phyloP scores from a whole-genome alignment of 306 rosid genomes.

The Castanea sativa region DNA sequence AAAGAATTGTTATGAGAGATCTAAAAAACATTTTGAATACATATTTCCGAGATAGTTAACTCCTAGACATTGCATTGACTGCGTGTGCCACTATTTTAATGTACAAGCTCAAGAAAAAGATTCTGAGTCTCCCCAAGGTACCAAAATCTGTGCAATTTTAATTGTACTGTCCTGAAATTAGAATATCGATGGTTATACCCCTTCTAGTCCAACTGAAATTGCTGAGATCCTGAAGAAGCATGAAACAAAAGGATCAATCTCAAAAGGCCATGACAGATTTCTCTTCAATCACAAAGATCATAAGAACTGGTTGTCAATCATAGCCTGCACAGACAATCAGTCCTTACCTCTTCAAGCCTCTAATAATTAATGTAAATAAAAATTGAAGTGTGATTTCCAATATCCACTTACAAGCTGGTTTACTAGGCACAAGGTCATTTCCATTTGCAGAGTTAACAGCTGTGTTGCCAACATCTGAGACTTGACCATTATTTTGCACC shows the following conservation, averaged over 20 bases:
- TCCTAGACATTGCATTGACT: slow-evolving; percentile 15
- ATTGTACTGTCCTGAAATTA: slow-evolving; percentile 25
- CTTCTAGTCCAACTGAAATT: slow-evolving; percentile 29
- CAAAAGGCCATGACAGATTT: slow-evolving; percentile 23
- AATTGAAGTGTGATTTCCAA: slow-evolving; percentile 5
- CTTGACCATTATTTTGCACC: slow-evolving; percentile 38
- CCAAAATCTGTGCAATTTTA: slow-evolving; percentile 39
- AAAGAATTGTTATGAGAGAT: slow-evolving; percentile 49
- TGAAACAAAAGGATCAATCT: slow-evolving; percentile 29
- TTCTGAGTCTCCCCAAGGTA: slow-evolving; percentile 30
- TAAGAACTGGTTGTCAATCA: slow-evolving; percentile 30
- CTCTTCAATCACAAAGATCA: slow-evolving; percentile 16
- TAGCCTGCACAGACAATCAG: slow-evolving; percentile 42
- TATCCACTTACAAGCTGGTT: slow-evolving; percentile 45
- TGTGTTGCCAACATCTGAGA: slow-evolving; percentile 35
- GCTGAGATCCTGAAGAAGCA: slow-evolving; percentile 28
- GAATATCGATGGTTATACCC: slow-evolving; percentile 24
- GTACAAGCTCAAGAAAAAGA: slow-evolving; percentile 40
- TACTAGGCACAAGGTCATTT: slow-evolving; percentile 39
- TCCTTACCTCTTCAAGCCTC: neutral
- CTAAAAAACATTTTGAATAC: slow-evolving; percentile 32
- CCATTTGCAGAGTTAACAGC: slow-evolving; percentile 37
- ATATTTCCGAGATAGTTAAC: slow-evolving; percentile 29
- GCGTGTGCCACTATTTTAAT: slow-evolving; percentile 40
- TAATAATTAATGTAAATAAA: neutral